phyloP scores from a whole-genome alignment of 495 filamentous ascomycete species.

The Aspergillus ellipticus region DNA sequence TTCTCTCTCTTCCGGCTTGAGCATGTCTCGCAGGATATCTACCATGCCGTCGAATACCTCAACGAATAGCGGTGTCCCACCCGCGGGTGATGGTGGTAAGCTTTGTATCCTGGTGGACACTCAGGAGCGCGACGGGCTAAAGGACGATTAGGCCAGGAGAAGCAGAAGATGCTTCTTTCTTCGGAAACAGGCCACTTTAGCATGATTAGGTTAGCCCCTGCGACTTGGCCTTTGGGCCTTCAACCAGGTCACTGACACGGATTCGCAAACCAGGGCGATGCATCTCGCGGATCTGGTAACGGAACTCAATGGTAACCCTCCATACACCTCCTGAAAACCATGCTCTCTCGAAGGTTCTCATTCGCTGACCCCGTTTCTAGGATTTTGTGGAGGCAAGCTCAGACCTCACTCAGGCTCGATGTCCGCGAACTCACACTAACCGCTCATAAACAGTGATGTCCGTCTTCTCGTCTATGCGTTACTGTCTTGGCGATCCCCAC shows the following conservation, averaged over 20 bases:
- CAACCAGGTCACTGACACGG: slow-evolving; percentile 15
- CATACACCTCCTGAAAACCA: background rate
- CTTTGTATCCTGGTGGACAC: slow-evolving; percentile 13
- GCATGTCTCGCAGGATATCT: slow-evolving; percentile 47
- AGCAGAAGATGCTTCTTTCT: slow-evolving; percentile 80
- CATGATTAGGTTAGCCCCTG: slow-evolving; percentile 56
- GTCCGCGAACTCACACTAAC: slow-evolving; percentile 22
- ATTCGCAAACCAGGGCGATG: slow-evolving; percentile 57
- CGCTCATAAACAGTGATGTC: slow-evolving; percentile 64
- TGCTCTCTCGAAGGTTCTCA: background rate
- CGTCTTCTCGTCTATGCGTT: slow-evolving; percentile 91
- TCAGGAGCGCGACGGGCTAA: slow-evolving; percentile 18
- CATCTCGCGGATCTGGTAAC: slow-evolving; percentile 96
- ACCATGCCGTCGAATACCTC: slow-evolving; percentile 37
- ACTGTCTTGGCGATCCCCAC: slow-evolving; percentile 73
- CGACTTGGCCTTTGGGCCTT: slow-evolving; percentile 1
- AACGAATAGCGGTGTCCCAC: slow-evolving; percentile 31
- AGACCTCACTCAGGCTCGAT: background rate
- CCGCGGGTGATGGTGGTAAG: slow-evolving; percentile 40
- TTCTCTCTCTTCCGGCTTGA: slow-evolving; percentile 20
- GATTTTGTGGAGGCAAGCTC: slow-evolving; percentile 52
- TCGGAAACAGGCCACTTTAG: slow-evolving; percentile 75
- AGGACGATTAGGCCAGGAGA: slow-evolving; percentile 59
- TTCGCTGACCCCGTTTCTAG: slow-evolving; percentile 28
- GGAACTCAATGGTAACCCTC: slow-evolving; percentile 75